Percentiles rank a stretch among this genome's conserved stretches.
These are phyloP conservation scores for Fomitopsis pinicola DNA, from an alignment of 1,284 basidiomycete species.

Conservation along the genomic window DNA sequence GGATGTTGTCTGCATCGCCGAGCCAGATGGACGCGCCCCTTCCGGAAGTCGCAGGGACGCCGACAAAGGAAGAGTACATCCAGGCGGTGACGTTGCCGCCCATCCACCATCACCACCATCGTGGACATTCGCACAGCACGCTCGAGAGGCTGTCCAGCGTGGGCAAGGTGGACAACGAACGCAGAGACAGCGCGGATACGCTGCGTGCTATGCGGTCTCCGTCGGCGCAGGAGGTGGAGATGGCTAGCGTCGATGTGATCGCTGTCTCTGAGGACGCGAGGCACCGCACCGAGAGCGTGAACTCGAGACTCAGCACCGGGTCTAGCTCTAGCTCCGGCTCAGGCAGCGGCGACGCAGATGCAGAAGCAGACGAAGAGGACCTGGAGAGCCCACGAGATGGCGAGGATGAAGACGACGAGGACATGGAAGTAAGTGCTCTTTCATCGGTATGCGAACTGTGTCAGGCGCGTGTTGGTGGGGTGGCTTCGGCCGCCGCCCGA, in stretches of 20 bases:
- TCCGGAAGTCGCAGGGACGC: background rate
- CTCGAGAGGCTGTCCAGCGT: slow-evolving; percentile 5
- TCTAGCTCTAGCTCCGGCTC: slow-evolving; percentile 9
- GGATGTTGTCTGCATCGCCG: slow-evolving; percentile 3
- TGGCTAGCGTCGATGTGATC: slow-evolving; percentile 1
- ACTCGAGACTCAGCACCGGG: slow-evolving; percentile 4
- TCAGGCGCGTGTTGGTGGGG: slow-evolving; percentile 3
- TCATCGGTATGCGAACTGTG: background rate
- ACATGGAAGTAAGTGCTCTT: slow-evolving; percentile 9
- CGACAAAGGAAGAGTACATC: slow-evolving; percentile 15
- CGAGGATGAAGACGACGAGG: slow-evolving; percentile 18
- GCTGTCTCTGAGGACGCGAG: background rate
- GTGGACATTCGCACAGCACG: slow-evolving; percentile 12
- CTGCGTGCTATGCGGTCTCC: slow-evolving; percentile 16
- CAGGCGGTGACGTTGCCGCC: slow-evolving; percentile 22
- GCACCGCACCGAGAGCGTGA: slow-evolving; percentile 9
- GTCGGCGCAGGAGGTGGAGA: background rate
- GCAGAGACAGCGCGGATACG: slow-evolving; percentile 23
- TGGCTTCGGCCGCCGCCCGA: slow-evolving; percentile 1
- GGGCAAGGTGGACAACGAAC: slow-evolving; percentile 12
- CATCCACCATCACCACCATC: slow-evolving; percentile 11
- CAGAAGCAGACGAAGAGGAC: slow-evolving; percentile 12
- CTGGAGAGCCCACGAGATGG: slow-evolving; percentile 14
- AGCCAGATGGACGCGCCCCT: slow-evolving; percentile 7
- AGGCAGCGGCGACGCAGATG: slow-evolving; percentile 8